Conservation (phyloP, 2,329 filamentous ascomycete genomes). For the Pseudogymnoascus sp. region DNA sequence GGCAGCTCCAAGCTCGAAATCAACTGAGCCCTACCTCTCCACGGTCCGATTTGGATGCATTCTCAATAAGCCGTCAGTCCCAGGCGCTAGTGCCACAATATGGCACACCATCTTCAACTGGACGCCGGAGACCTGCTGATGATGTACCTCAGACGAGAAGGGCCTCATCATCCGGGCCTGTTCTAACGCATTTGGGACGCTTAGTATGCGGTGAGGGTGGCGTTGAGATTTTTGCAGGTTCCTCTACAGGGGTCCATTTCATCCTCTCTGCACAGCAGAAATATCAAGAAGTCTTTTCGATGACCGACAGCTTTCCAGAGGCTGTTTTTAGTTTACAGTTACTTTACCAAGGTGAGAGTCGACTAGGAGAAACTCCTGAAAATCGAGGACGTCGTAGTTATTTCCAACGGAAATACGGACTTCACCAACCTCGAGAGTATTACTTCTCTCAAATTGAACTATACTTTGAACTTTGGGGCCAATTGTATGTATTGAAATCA, state of each 20-base stretch:
- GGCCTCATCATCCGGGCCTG: neutral
- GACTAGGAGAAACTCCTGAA: neutral
- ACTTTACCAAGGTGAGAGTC: neutral
- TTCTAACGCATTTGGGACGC: constrained; percentile 7
- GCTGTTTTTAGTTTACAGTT: neutral
- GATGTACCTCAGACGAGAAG: neutral
- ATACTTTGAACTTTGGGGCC: neutral
- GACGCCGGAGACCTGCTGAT: neutral
- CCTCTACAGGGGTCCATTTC: constrained; percentile 11
- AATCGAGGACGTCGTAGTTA: neutral
- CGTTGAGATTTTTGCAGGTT: constrained; percentile 8
- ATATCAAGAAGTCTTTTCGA: neutral
- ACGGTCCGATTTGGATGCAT: neutral
- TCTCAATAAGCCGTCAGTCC: neutral
- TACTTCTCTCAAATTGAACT: neutral
- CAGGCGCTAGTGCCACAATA: neutral
- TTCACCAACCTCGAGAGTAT: neutral
- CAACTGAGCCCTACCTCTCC: neutral
- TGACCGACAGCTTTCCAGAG: neutral
- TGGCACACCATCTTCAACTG: neutral
- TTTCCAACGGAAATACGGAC: neutral
- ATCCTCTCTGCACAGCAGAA: constrained; percentile 3
- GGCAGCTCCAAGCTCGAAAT: neutral
- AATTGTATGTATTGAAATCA: neutral
- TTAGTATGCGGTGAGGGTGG: neutral